A percentile compares a stretch with the other conserved stretches of the same genome.
These are phyloP conservation scores for Geoglossum cookeanum DNA, from an alignment of 2,329 filamentous ascomycete species.

Conservation along the genomic window DNA sequence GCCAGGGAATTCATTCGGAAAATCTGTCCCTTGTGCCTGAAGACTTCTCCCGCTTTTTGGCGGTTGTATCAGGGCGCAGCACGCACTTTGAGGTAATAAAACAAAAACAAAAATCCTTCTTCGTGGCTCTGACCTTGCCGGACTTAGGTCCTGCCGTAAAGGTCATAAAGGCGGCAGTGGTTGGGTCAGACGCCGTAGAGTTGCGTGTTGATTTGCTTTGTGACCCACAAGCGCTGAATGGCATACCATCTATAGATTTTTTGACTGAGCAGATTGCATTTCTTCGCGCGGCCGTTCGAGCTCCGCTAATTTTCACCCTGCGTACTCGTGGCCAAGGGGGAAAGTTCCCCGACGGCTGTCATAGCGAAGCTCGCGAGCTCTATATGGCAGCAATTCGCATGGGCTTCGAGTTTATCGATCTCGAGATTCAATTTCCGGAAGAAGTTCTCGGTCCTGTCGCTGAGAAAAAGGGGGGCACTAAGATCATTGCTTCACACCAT, in stretches of 20 bases:
- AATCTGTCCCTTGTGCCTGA: slow-evolving; percentile 34
- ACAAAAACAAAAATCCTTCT: slow-evolving; percentile 61
- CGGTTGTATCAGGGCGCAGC: slow-evolving; percentile 43
- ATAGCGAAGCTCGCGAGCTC: slow-evolving; percentile 50
- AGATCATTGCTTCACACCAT: slow-evolving; percentile 89
- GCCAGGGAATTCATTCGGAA: slow-evolving; percentile 33
- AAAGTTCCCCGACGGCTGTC: slow-evolving; percentile 59
- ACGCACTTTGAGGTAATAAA: slow-evolving; percentile 36
- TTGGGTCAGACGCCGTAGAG: slow-evolving; percentile 86
- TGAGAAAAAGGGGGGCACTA: slow-evolving; percentile 50
- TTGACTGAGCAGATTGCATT: slow-evolving; percentile 66
- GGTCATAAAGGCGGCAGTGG: slow-evolving; percentile 50
- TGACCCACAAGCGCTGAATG: slow-evolving; percentile 40
- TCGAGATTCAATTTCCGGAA: slow-evolving; percentile 74
- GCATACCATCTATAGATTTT: slow-evolving; percentile 49
- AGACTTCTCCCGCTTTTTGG: slow-evolving; percentile 57
- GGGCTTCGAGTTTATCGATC: slow-evolving; percentile 79
- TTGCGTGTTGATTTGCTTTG: slow-evolving; percentile 78
- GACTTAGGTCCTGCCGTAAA: slow-evolving; percentile 44
- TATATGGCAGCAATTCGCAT: slow-evolving; percentile 64
- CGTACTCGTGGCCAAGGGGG: slow-evolving; percentile 75
- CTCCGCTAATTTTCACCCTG: slow-evolving; percentile 85
- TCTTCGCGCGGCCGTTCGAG: slow-evolving; percentile 48
- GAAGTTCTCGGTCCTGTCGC: slow-evolving; percentile 51
- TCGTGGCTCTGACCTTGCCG: slow-evolving; percentile 76